Conservation (phyloP, 768 basidiomycete species). For the Boletus rubropictus region DNA sequence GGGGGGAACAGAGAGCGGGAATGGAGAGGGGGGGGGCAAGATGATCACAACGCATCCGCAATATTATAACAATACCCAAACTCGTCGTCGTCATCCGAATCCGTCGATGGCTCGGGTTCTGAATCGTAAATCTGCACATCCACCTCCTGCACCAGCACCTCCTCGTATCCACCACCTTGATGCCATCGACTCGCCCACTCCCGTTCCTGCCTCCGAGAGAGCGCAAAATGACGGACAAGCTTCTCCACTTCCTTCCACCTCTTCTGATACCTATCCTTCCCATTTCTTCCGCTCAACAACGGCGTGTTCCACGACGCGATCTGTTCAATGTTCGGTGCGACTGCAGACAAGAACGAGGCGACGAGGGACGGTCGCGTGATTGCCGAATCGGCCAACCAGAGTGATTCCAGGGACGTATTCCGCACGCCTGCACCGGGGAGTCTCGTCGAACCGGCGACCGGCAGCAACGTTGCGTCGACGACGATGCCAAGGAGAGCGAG, state of each 20-base stretch:
- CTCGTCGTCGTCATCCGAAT: constrained; percentile 24
- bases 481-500: constrained; percentile 25
- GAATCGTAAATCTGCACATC: constrained; percentile 16
- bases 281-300: constrained; percentile 19
- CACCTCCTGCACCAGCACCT: constrained; percentile 2
- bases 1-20: no score
- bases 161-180: no score
- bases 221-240: constrained; percentile 20
- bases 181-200: no score
- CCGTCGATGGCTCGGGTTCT: constrained; percentile 17
- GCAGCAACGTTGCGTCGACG: constrained; percentile 23
- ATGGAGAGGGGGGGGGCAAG: not conserved
- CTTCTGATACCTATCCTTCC: constrained; percentile 22
- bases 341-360: constrained; percentile 25
- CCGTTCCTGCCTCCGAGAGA: constrained; percentile 18
- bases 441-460: not conserved
- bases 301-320: constrained; percentile 29
- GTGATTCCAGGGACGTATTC: constrained; percentile 24
- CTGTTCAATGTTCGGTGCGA: constrained; percentile 28
- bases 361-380: constrained; percentile 26
- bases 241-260: constrained; percentile 24
- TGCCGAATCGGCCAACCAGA: constrained; percentile 25
- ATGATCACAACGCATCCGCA: constrained; percentile 2
- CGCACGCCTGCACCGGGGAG: constrained; percentile 19
- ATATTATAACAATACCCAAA: constrained; percentile 25